These are phyloP conservation scores for Allium cepa DNA, from an alignment of 106 monocot species.

Conservation along the genomic window DNA sequence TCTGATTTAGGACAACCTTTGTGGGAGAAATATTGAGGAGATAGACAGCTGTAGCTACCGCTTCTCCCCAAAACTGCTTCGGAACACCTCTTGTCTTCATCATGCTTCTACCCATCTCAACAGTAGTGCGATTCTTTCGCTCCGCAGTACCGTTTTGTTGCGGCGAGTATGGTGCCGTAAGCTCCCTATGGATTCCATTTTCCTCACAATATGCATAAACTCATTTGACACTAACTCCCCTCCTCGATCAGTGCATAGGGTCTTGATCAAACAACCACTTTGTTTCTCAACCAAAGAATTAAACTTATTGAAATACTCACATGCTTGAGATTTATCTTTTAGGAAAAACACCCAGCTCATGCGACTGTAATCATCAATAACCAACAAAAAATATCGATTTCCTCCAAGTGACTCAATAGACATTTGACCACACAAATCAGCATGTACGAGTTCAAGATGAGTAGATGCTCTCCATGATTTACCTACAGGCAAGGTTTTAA, in stretches of 20 bases:
- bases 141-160: not conserved
- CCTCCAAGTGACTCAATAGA: not conserved
- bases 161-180: not conserved
- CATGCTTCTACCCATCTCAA: not conserved
- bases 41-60: not conserved
- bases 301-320: not conserved
- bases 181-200: not conserved
- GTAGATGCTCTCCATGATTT: too few relatives aligned
- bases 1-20: not conserved
- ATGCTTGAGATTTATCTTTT: not conserved
- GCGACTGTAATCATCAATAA: too few relatives aligned
- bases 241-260: not conserved
- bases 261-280: not conserved
- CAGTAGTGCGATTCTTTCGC: not conserved
- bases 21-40: not conserved
- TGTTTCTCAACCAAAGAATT: not conserved
- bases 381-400: not conserved
- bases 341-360: too few relatives aligned
- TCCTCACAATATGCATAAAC: conserved; percentile 2
- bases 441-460: conserved; percentile 8
- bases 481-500: too few relatives aligned
- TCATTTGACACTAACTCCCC: not conserved
- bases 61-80: not conserved
- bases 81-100: not conserved
- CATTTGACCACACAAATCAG: conserved; percentile 5